Conservation (phyloP, 495 filamentous ascomycete genomes). For the Aspergillus mulundensis region DNA sequence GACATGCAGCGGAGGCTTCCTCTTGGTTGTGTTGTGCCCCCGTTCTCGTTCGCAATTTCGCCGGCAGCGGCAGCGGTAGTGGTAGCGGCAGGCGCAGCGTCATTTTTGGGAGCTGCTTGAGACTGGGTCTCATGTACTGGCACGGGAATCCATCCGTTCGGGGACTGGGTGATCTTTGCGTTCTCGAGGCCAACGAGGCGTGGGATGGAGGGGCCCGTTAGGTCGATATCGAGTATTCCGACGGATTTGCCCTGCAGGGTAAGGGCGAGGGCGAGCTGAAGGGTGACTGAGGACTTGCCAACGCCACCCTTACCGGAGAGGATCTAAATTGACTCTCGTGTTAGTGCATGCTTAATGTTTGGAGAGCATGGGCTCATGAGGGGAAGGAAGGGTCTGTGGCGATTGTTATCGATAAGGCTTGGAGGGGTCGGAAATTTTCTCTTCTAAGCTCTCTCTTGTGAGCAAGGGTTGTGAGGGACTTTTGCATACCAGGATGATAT, state of each 20-base stretch:
- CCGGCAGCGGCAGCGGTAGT: too few species aligned
- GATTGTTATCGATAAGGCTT: conserved; percentile 44
- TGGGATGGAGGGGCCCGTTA: conserved; percentile 94
- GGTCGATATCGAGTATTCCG: conserved; percentile 92
- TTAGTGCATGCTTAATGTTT: neutral
- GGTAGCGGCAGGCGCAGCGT: neutral
- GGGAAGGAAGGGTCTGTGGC: neutral
- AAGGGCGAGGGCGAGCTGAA: conserved; percentile 88
- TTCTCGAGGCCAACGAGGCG: conserved; percentile 87
- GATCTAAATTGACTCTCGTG: conserved; percentile 36
- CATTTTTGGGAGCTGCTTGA: neutral
- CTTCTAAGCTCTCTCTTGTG: neutral
- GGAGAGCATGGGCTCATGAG: neutral
- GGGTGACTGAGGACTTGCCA: conserved; percentile 94
- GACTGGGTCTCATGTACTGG: conserved; percentile 53
- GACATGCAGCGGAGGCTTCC: conserved; percentile 79
- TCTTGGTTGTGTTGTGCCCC: neutral
- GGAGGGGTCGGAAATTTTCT: conserved; percentile 19
- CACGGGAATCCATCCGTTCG: conserved; percentile 86
- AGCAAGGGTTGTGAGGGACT: neutral
- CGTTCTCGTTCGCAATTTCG: neutral
- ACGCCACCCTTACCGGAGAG: conserved; percentile 98
- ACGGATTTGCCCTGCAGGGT: conserved; percentile 79
- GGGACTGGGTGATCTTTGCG: conserved; percentile 83
- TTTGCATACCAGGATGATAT: conserved; percentile 46